A percentile compares a stretch with the other conserved stretches of the same genome.
Evolutionary conservation across 1,139 yeast genomes (phyloP).

Genomic region (Candida dubliniensis): DNA sequence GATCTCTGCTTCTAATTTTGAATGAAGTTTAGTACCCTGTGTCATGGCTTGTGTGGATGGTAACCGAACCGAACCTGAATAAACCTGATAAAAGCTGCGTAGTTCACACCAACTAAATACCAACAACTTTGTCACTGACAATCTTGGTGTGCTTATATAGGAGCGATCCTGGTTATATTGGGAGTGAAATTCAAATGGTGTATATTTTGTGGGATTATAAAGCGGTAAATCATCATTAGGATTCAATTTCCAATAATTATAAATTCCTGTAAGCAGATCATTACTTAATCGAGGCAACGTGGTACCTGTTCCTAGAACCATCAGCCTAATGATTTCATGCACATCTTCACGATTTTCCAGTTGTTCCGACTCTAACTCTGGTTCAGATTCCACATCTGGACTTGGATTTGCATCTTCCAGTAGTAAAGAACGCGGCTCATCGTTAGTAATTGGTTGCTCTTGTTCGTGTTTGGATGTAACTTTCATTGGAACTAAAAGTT

Average conservation of each 20-base stretch:
- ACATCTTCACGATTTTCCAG: not conserved
- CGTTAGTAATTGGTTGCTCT: too few species aligned
- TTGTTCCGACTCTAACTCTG: not conserved
- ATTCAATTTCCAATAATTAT: conserved; percentile 14
- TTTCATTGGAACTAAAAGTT: too few species aligned
- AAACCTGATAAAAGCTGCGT: conserved; percentile 43
- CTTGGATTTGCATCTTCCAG: too few species aligned
- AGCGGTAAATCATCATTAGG: conserved; percentile 11
- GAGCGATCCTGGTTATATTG: conserved; percentile 25
- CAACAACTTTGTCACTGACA: conserved; percentile 49
- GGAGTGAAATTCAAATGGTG: conserved; percentile 30
- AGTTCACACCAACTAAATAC: conserved; percentile 56
- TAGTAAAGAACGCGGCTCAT: too few species aligned
- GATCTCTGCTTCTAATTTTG: conserved; percentile 36
- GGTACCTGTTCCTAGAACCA: not conserved
- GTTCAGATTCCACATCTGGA: not conserved
- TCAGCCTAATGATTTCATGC: not conserved
- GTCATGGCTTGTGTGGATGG: conserved; percentile 32
- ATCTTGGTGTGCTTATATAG: conserved; percentile 31
- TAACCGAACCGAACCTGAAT: conserved; percentile 32
- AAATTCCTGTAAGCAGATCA: conserved; percentile 7
- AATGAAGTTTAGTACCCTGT: conserved; percentile 44
- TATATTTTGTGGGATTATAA: conserved; percentile 3
- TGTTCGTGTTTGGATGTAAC: too few species aligned
- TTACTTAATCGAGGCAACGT: not conserved